Evolutionary conservation across 176 grass and related monocot genomes (phyloP), one percentile per base, ranked within the genome.

Genomic region (Oryza punctata): DNA sequence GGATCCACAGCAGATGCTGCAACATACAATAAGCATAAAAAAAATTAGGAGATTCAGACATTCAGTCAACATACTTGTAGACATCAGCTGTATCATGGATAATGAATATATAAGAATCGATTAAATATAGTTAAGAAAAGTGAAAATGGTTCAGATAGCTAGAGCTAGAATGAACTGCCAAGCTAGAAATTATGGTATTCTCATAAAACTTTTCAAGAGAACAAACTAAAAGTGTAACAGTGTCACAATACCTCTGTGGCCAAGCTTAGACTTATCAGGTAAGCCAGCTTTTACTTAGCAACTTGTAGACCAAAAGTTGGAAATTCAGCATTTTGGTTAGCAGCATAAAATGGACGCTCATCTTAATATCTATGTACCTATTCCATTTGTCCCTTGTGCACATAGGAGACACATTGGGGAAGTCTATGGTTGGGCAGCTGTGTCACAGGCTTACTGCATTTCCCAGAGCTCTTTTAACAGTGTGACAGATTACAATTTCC

Each of bases 1-100:
- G 93, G 91, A 92, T 99, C 93, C 78, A 99, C 93, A 50, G 54
- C 64, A 81, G 97, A 99, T 85, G 93, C 97, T 99, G 89, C 63
- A 92, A 91, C 63, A 67, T 67, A 86, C n/a, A 83, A 45, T 12
- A 83, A 57, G 14, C 54, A 86, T 67, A 63, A 76, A 84, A 32
- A 38, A 75, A 15, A 37, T 87, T 84, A 84, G 85, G 10, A 84
- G 24, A 82, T 69, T 6, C 37, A 43, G 6, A 84, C 49, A 82
- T 69, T 6, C 47, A 35, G 30, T 59, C 3, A 90, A 73, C 35
- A 86, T 60, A 29, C 11, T 14, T 63, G 8, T 23, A 25, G 28
- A 64, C 6, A 61, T 73, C 76, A 78, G n/a, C 24, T 79, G 47
- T 50, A 27, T 45, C 67, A 61, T 30, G 37, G 13, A 86, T 67